Evolutionary conservation across 1,284 basidiomycete genomes (phyloP).

Genomic region (Hymenochaete sp.): DNA sequence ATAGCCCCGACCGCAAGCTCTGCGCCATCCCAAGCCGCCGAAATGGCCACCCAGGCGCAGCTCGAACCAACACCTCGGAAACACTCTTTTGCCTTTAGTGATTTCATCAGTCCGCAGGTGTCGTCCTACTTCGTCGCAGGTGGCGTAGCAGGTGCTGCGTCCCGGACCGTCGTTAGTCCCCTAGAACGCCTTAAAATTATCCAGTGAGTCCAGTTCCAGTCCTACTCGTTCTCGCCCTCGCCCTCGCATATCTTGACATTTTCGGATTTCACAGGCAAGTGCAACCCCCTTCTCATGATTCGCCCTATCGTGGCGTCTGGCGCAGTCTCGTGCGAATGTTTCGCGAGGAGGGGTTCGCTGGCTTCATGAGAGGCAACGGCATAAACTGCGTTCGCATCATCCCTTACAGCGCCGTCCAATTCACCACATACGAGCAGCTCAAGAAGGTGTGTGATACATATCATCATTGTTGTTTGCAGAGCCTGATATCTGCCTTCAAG

Average conservation of each 20-base stretch:
- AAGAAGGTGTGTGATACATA: constrained; percentile 52
- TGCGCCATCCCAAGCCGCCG: neutral
- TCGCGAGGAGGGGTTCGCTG: constrained; percentile 85
- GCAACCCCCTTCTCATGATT: constrained; percentile 51
- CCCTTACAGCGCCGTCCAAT: constrained; percentile 74
- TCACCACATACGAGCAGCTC: constrained; percentile 83
- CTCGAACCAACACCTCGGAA: constrained; percentile 1
- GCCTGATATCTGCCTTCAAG: constrained; percentile 31
- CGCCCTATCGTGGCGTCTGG: constrained; percentile 80
- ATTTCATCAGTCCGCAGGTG: constrained; percentile 47
- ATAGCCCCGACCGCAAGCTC: constrained; percentile 3
- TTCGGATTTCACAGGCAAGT: constrained; percentile 62
- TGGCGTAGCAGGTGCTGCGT: constrained; percentile 74
- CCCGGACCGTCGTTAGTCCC: constrained; percentile 86
- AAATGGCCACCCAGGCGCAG: constrained; percentile 12
- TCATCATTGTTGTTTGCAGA: neutral
- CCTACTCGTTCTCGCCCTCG: no score
- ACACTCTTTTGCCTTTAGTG: neutral
- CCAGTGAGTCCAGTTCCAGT: constrained; percentile 48
- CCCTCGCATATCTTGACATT: neutral
- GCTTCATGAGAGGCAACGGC: constrained; percentile 88
- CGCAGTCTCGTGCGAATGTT: constrained; percentile 78
- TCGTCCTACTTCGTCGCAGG: constrained; percentile 67
- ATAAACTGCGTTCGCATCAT: constrained; percentile 77
- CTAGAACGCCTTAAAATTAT: constrained; percentile 93